Conservation (phyloP, 768 basidiomycete genomes). For the Lactarius hengduanensis region DNA sequence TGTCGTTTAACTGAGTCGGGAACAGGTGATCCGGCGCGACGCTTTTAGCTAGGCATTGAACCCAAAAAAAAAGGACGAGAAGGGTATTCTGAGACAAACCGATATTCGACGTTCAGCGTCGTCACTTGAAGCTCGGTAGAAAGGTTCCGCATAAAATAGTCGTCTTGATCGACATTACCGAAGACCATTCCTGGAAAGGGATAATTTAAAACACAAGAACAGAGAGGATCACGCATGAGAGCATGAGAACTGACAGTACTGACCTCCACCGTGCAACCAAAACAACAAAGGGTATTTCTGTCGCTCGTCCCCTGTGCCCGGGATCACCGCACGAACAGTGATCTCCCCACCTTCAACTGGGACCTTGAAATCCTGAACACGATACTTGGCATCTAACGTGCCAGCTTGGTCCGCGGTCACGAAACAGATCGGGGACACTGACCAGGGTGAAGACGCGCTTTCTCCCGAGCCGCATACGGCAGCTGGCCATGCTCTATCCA, state of each 20-base stretch:
- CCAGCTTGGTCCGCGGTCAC: not conserved
- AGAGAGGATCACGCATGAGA: not conserved
- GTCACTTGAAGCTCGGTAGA: slow-evolving; percentile 23
- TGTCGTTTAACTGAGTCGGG: slow-evolving; percentile 30
- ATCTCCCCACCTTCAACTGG: slow-evolving; percentile 15
- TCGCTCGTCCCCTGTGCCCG: not conserved
- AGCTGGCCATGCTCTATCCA: not conserved
- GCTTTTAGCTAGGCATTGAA: slow-evolving; percentile 1
- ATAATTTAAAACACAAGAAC: not conserved
- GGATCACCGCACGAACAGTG: slow-evolving; percentile 4
- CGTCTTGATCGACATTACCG: slow-evolving; percentile 29
- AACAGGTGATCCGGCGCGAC: slow-evolving; percentile 29
- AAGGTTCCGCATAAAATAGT: slow-evolving; percentile 21
- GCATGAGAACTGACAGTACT: not conserved
- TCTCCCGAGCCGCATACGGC: not conserved
- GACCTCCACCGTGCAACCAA: slow-evolving; percentile 18
- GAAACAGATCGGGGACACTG: not conserved
- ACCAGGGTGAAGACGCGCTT: not conserved
- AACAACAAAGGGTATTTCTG: slow-evolving; percentile 1
- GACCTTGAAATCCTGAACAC: slow-evolving; percentile 13
- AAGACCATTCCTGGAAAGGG: slow-evolving; percentile 3
- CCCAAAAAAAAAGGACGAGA: not conserved
- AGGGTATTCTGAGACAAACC: not conserved
- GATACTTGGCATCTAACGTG: slow-evolving; percentile 11
- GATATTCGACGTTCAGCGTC: slow-evolving; percentile 26